phyloP scores from a whole-genome alignment of 169 alveolate genomes.

The Plasmodium gonderi region DNA sequence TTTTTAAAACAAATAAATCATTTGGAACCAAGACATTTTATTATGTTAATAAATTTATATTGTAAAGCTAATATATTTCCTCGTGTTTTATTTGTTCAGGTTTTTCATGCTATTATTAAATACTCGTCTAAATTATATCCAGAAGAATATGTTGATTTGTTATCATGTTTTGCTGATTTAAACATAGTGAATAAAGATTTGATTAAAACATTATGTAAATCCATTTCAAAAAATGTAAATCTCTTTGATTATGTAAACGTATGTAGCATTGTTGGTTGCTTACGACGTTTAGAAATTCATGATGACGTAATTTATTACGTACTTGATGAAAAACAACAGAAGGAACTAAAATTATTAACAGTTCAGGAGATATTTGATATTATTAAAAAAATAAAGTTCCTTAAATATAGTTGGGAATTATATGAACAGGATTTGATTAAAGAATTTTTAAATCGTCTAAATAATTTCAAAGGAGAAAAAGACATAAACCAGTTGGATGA shows the following conservation, averaged over 20 bases:
- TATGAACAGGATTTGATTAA: constrained; percentile 61
- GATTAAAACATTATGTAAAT: constrained; percentile 77
- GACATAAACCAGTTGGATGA: constrained; percentile 81
- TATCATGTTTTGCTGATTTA: constrained; percentile 76
- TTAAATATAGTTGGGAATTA: constrained; percentile 16
- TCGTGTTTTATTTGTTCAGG: constrained; percentile 79
- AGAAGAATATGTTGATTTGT: constrained; percentile 78
- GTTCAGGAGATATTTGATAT: constrained; percentile 84
- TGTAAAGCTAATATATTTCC: constrained; percentile 79
- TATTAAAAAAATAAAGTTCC: constrained; percentile 72
- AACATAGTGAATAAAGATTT: constrained; percentile 78
- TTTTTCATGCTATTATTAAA: constrained; percentile 79
- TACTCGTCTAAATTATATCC: constrained; percentile 77
- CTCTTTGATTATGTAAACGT: constrained; percentile 77
- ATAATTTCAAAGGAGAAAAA: constrained; percentile 73
- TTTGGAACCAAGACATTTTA: constrained; percentile 82
- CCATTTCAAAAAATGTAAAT: constrained; percentile 78
- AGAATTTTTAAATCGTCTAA: constrained; percentile 14
- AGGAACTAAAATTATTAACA: constrained; percentile 81
- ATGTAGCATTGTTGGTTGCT: constrained; percentile 77
- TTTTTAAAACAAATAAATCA: constrained; percentile 77
- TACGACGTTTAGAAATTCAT: constrained; percentile 75
- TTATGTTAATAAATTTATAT: constrained; percentile 77
- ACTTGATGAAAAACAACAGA: constrained; percentile 82
- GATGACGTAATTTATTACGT: constrained; percentile 81